Evolutionary conservation across 257 asterid species (phyloP), one percentile per base, ranked within the genome.

Genomic region (Cynanchum wilfordii): DNA sequence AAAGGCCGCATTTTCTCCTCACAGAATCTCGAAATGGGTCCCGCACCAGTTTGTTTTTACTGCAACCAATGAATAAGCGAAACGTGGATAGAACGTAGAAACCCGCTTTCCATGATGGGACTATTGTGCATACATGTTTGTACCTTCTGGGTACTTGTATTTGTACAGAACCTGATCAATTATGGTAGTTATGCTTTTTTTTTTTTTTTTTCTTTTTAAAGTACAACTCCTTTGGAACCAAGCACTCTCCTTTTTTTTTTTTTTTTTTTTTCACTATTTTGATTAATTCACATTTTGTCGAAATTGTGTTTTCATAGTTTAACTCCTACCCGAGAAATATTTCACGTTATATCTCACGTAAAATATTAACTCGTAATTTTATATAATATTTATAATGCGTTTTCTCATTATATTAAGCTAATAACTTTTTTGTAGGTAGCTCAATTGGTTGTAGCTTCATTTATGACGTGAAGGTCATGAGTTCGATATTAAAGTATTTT

Each of bases 21-120:
- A 12, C 36, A 49, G 82, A 73, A 73, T 59, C 68, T 63, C 40
- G 47, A 12, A 57, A 38, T n/a, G 82, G 70, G 72, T 40, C 79
- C 79, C 75, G 13, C 15, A 0, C 47, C 47, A 2, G 20, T 50
- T 6, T 2, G 68, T 70, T 71, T 19, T 24, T 20, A 5, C 13
- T 36, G 0, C 5, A 6, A 0, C 85, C 82, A 74, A 74, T 74
- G 27, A 45, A 1, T 25, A 0, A 7, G 0, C 67, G 82, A 60
- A 81, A 81, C 80, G 77, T 75, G 73, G 69, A 10, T 7, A 0
- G 2, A 2, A 20, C 25, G 3, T 17, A 27, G 27, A n/a, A n/a
- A 9, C 27, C 36, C 47, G 19, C 55, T 74, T 59, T 69, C 7
- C 79, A 44, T 65, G 12, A 0, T 58, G 68, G 78, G 67, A 36